Conservation (phyloP, 108 stramenopile species). For the Chaetoceros tenuissimus region DNA sequence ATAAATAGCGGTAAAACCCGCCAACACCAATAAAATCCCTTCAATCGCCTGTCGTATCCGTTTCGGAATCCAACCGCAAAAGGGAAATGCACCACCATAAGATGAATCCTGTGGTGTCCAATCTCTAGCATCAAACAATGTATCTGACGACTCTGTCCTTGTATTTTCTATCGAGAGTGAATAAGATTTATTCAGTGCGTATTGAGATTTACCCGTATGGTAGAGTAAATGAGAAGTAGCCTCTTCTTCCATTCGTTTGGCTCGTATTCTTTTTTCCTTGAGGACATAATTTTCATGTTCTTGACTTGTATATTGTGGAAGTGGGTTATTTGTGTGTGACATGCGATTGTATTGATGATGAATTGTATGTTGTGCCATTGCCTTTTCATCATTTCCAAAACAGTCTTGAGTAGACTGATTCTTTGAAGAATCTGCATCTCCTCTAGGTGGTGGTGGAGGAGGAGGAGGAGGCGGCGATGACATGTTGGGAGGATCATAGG, state of each 20-base stretch:
- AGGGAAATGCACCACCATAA: conserved; percentile 62
- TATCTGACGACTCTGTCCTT: not conserved
- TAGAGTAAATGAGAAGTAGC: not conserved
- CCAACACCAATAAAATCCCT: conserved; percentile 26
- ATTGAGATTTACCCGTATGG: not conserved
- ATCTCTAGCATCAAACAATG: conserved; percentile 9
- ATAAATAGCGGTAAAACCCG: not conserved
- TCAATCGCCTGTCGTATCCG: conserved; percentile 43
- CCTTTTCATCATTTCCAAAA: no score
- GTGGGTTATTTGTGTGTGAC: no score
- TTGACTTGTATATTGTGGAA: no score
- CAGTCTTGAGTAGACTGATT: no score
- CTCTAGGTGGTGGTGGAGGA: no score
- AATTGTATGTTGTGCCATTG: no score
- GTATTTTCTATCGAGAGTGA: not conserved
- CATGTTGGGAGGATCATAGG: no score
- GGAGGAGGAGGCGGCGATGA: no score
- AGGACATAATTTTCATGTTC: not conserved
- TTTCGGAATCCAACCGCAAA: conserved; percentile 61
- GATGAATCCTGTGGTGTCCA: conserved; percentile 59
- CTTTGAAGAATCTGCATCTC: no score
- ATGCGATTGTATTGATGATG: no score
- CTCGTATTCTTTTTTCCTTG: not conserved
- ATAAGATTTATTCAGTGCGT: not conserved
- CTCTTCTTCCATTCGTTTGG: not conserved